Evolutionary conservation across 2,329 filamentous ascomycete genomes (phyloP).

Genomic region (Verticillium tricorpus): DNA sequence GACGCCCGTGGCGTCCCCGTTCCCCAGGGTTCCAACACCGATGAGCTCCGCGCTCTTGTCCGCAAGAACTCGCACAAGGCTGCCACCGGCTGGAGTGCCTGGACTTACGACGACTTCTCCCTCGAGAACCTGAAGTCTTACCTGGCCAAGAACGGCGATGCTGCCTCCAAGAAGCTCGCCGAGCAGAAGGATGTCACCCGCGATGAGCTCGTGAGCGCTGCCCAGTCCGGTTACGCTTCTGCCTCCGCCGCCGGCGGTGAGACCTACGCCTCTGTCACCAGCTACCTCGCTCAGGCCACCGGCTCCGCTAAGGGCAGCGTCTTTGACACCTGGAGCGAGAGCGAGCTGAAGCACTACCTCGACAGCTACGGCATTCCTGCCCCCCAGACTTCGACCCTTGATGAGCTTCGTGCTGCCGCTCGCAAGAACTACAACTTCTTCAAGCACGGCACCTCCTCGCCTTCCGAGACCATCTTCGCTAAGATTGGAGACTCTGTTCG

Average conservation of each 20-base stretch:
- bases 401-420: slow-evolving; percentile 66
- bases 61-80: slow-evolving; percentile 69
- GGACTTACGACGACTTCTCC: slow-evolving; percentile 77
- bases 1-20: slow-evolving; percentile 73
- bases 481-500: slow-evolving; percentile 51
- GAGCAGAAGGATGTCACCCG: slow-evolving; percentile 62
- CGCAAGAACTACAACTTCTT: slow-evolving; percentile 73
- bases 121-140: slow-evolving; percentile 63
- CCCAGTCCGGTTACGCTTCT: slow-evolving; percentile 54
- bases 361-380: slow-evolving; percentile 70
- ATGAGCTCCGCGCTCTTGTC: slow-evolving; percentile 71
- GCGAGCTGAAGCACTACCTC: slow-evolving; percentile 73
- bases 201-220: slow-evolving; percentile 67
- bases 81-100: slow-evolving; percentile 61
- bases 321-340: slow-evolving; percentile 71
- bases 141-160: slow-evolving; percentile 46
- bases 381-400: slow-evolving; percentile 63
- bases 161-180: slow-evolving; percentile 52
- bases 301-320: slow-evolving; percentile 58
- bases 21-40: slow-evolving; percentile 65
- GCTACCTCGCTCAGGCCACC: slow-evolving; percentile 63
- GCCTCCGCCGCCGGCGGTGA: slow-evolving; percentile 55
- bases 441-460: slow-evolving; percentile 66
- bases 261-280: slow-evolving; percentile 64
- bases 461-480: slow-evolving; percentile 60